Base-by-base conservation (phyloP, 495 filamentous ascomycete species). In the Thozetella sp. region DNA sequence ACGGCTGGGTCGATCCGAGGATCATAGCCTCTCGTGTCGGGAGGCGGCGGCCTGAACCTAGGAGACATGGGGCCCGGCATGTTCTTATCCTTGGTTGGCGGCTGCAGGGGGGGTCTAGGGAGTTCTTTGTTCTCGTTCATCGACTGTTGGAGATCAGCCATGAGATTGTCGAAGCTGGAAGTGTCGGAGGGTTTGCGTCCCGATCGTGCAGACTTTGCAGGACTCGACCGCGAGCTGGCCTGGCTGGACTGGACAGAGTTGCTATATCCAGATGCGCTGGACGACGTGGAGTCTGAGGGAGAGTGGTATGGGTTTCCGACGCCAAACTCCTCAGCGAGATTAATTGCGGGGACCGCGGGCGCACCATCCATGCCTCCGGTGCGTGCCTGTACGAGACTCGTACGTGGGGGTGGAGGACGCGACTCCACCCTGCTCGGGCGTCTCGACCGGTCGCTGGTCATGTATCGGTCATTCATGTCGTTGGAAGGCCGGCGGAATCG, bases 221-320 rank as follows among this genome's bases (percentile, higher is more conserved):
- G 85, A 60, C 82, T 96, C 3, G 91, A 92, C 55, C 85, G 80
- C 2, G 91, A 92, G 64, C 89, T 93, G 2, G 86, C 80, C 70
- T 87, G 88, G 57, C 86, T 86, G 0, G 76, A 76, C 10, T 85
- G 76, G 20, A 70, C 64, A 22, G 56, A 54, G 22, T 57, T 59
- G 56, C 64, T 57, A 22, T 77, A 84, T 1, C 77, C 82, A 6
- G 90, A 93, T n/a, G 82, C 84, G 43, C 86, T 88, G 3, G 90
- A 93, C 1, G 83, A 83, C 23, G 82, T 82, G 1, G 90, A 95
- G 60, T 86, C 83, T 0, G 88, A 86, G 0, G 87, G 73, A 2
- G 80, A 80, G 66, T 91, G 88, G 67, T 86, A 84, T 0, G 83
- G 78, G 55, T 85, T 85, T 24, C 77, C 73, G 22, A 77, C 68